Conservation (phyloP, 2,329 filamentous ascomycete species). For the Xylariaceae sp. region DNA sequence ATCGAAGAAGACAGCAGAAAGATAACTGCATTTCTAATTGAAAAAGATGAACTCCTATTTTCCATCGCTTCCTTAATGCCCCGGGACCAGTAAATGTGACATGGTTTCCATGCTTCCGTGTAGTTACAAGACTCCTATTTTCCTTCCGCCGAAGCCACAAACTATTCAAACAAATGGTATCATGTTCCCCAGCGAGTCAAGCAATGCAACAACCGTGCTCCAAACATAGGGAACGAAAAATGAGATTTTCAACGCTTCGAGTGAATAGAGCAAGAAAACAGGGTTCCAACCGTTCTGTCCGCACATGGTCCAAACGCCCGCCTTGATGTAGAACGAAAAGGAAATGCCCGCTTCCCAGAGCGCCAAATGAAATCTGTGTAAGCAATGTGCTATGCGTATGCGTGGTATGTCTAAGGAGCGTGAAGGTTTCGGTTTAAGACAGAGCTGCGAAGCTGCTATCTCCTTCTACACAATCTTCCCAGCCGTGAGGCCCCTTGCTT, state of each 20-base stretch:
- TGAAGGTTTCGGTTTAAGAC: conserved; percentile 14
- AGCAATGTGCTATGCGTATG: conserved; percentile 1
- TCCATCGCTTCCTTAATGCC: neutral
- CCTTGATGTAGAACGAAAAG: neutral
- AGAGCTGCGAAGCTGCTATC: conserved; percentile 21
- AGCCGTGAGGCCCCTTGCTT: conserved; percentile 18
- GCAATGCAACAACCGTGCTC: neutral
- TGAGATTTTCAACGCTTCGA: neutral
- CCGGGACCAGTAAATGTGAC: neutral
- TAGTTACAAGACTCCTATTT: neutral
- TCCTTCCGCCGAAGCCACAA: neutral
- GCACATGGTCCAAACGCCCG: neutral
- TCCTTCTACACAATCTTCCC: conserved; percentile 17
- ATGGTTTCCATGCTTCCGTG: neutral
- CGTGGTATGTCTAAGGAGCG: neutral
- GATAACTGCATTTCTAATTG: neutral
- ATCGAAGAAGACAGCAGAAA: neutral
- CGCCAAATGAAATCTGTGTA: conserved; percentile 8
- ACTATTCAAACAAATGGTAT: conserved; percentile 18
- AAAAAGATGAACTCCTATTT: neutral
- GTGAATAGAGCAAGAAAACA: neutral
- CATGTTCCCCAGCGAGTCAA: conserved; percentile 10
- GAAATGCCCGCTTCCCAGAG: conserved; percentile 2
- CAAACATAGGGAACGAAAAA: neutral
- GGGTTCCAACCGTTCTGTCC: neutral